phyloP scores from a whole-genome alignment of 345 rosid species.

The Ceriops tagal region DNA sequence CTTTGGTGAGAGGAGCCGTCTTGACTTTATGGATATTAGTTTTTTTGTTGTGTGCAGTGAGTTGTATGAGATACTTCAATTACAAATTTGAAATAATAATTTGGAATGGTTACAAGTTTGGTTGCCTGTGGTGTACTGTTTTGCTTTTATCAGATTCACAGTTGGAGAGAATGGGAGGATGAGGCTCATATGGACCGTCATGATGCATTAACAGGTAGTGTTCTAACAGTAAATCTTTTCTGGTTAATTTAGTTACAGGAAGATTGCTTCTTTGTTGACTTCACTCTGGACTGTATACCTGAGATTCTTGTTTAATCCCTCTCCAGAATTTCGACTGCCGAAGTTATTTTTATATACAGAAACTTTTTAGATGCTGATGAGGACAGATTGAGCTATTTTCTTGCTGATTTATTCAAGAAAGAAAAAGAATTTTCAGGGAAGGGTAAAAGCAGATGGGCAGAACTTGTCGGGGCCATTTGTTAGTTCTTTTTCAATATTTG shows the following conservation, averaged over 20 bases:
- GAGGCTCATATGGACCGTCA: conserved; percentile 65
- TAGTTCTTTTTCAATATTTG: too few species aligned
- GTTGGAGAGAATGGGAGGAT: conserved; percentile 95
- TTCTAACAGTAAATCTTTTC: conserved; percentile 5
- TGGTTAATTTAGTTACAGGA: conserved; percentile 1
- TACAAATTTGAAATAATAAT: conserved; percentile 2
- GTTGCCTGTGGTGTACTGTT: conserved; percentile 14
- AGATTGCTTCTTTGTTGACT: not conserved
- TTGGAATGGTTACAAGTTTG: not conserved
- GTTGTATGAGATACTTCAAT: not conserved
- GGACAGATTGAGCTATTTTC: not conserved
- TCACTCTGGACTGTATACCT: conserved; percentile 3
- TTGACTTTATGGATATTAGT: not conserved
- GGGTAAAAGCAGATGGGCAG: too few species aligned
- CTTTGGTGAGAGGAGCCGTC: not conserved
- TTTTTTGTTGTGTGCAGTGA: not conserved
- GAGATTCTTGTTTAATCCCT: not conserved
- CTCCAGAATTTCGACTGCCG: not conserved
- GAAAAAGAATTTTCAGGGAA: too few species aligned
- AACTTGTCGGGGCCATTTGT: too few species aligned
- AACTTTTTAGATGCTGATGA: conserved; percentile 1
- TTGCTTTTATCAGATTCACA: conserved; percentile 59
- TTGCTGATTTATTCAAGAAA: not conserved
- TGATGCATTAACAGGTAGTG: conserved; percentile 60
- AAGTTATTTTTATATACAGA: not conserved